These are phyloP conservation scores for Oryza coarctata DNA, from an alignment of 176 grass and related monocot genomes.

Conservation along the genomic window DNA sequence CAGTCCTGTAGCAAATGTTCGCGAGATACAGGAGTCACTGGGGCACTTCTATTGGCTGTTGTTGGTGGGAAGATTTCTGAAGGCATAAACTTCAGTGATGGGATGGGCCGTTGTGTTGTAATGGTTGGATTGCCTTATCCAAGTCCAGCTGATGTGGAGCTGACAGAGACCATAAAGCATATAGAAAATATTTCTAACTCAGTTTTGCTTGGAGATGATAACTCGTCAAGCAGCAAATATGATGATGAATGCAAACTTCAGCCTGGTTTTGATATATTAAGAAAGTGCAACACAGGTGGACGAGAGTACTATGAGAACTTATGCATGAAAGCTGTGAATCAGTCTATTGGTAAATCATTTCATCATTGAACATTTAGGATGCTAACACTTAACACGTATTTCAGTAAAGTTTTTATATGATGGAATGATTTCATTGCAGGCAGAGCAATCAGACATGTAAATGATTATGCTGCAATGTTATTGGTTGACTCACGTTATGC, in stretches of 20 bases:
- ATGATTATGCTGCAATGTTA: constrained; percentile 93
- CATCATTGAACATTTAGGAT: constrained; percentile 6
- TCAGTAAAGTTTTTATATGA: neutral
- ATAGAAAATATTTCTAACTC: constrained; percentile 59
- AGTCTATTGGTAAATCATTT: constrained; percentile 76
- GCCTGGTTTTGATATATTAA: constrained; percentile 67
- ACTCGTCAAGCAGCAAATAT: constrained; percentile 28
- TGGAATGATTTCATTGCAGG: constrained; percentile 57
- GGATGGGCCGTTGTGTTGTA: constrained; percentile 89
- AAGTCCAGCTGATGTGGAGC: constrained; percentile 78
- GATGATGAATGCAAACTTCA: constrained; percentile 53
- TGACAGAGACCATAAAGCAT: constrained; percentile 89
- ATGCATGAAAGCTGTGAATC: constrained; percentile 99
- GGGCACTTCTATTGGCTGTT: constrained; percentile 81
- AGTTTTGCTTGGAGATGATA: constrained; percentile 13
- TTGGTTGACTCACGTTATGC: constrained; percentile 82
- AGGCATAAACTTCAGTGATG: constrained; percentile 94
- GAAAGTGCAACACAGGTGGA: constrained; percentile 64
- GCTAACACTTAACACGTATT: neutral
- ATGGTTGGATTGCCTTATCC: constrained; percentile 99
- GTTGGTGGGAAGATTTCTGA: constrained; percentile 97
- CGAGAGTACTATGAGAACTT: constrained; percentile 94
- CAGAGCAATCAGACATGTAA: constrained; percentile 93
- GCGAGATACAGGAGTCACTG: constrained; percentile 47
- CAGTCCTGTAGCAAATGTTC: constrained; percentile 37